Evolutionary conservation across 2,329 filamentous ascomycete species (phyloP).

Genomic region (Claviceps quebecensis): DNA sequence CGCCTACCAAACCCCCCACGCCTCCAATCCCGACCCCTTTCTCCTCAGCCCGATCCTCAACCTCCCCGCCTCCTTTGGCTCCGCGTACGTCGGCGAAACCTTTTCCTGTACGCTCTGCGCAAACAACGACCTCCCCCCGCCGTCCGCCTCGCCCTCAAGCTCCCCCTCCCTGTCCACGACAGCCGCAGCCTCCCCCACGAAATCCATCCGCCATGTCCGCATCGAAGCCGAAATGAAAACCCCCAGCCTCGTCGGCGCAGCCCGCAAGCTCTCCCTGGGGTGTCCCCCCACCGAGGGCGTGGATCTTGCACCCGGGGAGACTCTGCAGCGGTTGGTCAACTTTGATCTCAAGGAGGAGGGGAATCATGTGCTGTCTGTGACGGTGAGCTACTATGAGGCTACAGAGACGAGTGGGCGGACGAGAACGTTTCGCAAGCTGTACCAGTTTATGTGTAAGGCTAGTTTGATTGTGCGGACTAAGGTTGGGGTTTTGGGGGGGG

Average conservation of each 20-base stretch:
- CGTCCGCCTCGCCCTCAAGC: neutral
- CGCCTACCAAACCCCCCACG: slow-evolving; percentile 42
- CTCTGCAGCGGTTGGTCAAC: slow-evolving; percentile 66
- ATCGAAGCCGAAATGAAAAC: slow-evolving; percentile 95
- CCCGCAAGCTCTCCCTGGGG: slow-evolving; percentile 50
- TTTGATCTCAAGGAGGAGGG: slow-evolving; percentile 92
- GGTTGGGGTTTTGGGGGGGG: slow-evolving; percentile 34
- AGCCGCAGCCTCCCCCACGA: slow-evolving; percentile 23
- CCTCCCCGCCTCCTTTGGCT: slow-evolving; percentile 81
- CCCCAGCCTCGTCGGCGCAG: slow-evolving; percentile 39
- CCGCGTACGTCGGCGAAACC: slow-evolving; percentile 87
- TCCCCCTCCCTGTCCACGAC: slow-evolving; percentile 22
- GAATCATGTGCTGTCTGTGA: slow-evolving; percentile 84
- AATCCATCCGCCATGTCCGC: slow-evolving; percentile 57
- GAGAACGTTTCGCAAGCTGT: slow-evolving; percentile 84
- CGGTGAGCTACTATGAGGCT: slow-evolving; percentile 86
- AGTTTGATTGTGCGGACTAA: slow-evolving; percentile 87
- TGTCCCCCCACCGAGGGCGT: slow-evolving; percentile 5
- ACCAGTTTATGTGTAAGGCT: slow-evolving; percentile 89
- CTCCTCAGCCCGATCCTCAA: slow-evolving; percentile 55
- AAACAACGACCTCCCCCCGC: slow-evolving; percentile 56
- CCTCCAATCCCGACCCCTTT: slow-evolving; percentile 40
- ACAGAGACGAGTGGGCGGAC: slow-evolving; percentile 55
- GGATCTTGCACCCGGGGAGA: slow-evolving; percentile 48
- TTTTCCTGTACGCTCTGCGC: slow-evolving; percentile 91